Conservation (phyloP, 129 eudicot species). For the Artemisia annua region DNA sequence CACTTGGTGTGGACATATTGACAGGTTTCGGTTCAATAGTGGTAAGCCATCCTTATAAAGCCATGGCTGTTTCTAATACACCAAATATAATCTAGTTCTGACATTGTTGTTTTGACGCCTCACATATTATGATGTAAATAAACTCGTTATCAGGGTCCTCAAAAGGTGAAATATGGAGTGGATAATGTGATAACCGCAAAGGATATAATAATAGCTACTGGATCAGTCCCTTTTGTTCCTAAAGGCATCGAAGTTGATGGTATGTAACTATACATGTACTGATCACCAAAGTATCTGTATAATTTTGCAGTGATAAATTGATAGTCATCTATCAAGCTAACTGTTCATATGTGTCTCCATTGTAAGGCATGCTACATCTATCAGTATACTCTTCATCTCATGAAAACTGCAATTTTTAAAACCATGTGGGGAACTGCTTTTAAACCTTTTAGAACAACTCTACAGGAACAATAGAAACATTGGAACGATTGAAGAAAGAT, state of each 20-base stretch:
- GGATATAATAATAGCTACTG: constrained; percentile 92
- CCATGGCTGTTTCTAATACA: constrained; percentile 10
- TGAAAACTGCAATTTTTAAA: no score
- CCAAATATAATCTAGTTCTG: constrained; percentile 1
- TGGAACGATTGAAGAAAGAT: no score
- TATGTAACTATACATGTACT: constrained; percentile 23
- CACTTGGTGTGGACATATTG: constrained; percentile 91
- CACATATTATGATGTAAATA: constrained; percentile 11
- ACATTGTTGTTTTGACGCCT: not conserved
- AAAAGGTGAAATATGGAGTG: constrained; percentile 72
- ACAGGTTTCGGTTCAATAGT: constrained; percentile 78
- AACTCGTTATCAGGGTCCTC: constrained; percentile 67
- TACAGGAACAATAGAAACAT: no score
- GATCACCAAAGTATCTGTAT: constrained; percentile 8
- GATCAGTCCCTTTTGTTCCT: constrained; percentile 89
- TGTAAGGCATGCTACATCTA: no score
- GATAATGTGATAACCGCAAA: constrained; percentile 67
- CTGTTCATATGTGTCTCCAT: not conserved
- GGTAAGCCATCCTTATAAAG: constrained; percentile 47
- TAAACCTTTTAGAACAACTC: no score
- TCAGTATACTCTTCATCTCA: no score
- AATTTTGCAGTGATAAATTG: constrained; percentile 1
- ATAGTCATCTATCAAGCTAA: constrained; percentile 14
- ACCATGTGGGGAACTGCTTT: no score
- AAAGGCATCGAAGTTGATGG: constrained; percentile 96